Evolutionary conservation across 129 eudicot species (phyloP).

Genomic region (Erigeron canadensis): DNA sequence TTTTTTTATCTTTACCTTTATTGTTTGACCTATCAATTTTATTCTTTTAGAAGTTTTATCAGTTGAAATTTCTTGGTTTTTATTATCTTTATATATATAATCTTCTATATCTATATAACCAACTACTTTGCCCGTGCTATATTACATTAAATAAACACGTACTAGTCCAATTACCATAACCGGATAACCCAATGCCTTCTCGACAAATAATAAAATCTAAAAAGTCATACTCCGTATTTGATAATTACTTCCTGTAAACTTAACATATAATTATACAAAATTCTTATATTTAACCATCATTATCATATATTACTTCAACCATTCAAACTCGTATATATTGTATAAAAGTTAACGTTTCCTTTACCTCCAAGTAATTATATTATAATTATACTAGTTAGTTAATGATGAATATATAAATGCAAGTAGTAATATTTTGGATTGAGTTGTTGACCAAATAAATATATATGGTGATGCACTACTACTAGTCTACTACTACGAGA

Average conservation of each 20-base stretch:
- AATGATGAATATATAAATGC: not conserved
- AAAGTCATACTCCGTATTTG: no score
- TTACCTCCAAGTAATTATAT: not conserved
- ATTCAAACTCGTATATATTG: not conserved
- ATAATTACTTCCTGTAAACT: no score
- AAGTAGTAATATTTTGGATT: conserved; percentile 14
- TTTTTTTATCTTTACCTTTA: not conserved
- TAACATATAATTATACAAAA: no score
- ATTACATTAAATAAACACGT: no score
- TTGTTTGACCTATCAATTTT: not conserved
- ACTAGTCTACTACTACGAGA: conserved; percentile 23
- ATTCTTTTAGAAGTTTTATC: no score
- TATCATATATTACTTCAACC: no score
- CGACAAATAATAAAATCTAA: no score
- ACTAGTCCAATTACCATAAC: no score
- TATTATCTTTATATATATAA: no score
- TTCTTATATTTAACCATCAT: no score
- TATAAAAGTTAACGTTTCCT: not conserved
- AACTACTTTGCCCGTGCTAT: not conserved
- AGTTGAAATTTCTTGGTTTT: no score
- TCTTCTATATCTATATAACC: not conserved
- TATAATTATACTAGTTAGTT: not conserved
- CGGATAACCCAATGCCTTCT: no score
- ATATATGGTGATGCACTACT: conserved; percentile 40
- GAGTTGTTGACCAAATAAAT: conserved; percentile 40